Base-by-base conservation (phyloP, 768 basidiomycete genomes). In the Lentinula raphanica region DNA sequence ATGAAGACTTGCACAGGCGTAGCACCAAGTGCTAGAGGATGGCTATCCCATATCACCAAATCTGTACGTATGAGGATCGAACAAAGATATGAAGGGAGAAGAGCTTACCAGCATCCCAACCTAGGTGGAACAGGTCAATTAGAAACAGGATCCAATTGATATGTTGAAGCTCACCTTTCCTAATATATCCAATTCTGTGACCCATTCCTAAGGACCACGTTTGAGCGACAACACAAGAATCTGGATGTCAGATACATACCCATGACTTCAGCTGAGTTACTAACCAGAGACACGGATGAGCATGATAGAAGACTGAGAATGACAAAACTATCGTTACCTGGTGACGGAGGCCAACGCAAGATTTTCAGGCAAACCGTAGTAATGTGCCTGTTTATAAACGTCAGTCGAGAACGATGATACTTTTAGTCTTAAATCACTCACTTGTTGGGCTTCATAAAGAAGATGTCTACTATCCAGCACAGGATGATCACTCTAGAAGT, bases 1-100 rank as follows among this genome's bases (percentile, higher is more conserved):
- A 96, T 90, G 71, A 85, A 92, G 19, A 94, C 92, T 73, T 95
- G 92, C 35, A 78, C 74, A 2, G 92, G 93, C 0, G 91, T 92
- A n/a, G 92, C 91, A 3, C 91, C 91, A 3, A 95, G 73, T 0
- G 87, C 81, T 11, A 96, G 76, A 0, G 94, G 94, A 70, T 94
- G 92, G 38, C 84, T 86, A 61, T 91, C 89, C 88, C 88, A 91
- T 2, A 93, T 75, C 29, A 93, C 87, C 35, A 94, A 60, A 71
- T 94, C 90, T 88, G 60, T 13, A 32, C 31, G 15, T 25, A 27
- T 29, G 5, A 17, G 21, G 9, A 17, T 36, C 29, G 5, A 36
- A 50, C 45, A 13, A 11, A 11, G 48, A 53, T 29, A 5, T 27
- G 15, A 38, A 49, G 1, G 32, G 32, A 35, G 11, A 7, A 29